Evolutionary conservation across 306 rosid species (phyloP).

Genomic region (Myrica gale): DNA sequence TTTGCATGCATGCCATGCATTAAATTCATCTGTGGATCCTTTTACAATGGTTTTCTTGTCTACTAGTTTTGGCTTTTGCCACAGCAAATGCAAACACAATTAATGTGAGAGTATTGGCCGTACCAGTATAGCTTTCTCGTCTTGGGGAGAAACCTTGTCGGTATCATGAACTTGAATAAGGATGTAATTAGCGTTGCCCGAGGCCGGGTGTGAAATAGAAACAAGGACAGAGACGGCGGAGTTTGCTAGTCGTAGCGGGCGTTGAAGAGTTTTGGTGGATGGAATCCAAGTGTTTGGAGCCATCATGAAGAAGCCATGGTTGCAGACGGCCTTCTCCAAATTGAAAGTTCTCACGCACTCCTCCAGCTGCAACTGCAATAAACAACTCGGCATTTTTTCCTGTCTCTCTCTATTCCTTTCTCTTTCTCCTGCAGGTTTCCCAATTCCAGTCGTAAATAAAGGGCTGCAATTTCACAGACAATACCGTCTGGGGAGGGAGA

Average conservation of each 20-base stretch:
- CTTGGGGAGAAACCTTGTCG: neutral
- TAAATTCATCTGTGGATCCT: too few species aligned
- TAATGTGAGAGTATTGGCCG: neutral
- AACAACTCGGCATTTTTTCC: neutral
- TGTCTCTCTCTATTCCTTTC: neutral
- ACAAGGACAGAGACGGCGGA: constrained; percentile 1
- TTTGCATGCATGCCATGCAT: too few species aligned
- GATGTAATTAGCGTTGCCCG: neutral
- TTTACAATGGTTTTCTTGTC: too few species aligned
- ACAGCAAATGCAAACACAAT: neutral
- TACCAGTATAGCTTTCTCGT: constrained; percentile 21
- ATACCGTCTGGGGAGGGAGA: too few species aligned
- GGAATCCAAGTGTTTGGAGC: constrained; percentile 46
- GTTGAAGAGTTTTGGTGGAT: constrained; percentile 29
- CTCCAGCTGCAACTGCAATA: constrained; percentile 10
- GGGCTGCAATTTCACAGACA: too few species aligned
- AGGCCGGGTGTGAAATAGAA: constrained; percentile 22
- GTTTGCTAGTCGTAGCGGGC: constrained; percentile 41
- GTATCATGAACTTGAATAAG: constrained; percentile 17
- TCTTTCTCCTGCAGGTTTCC: neutral
- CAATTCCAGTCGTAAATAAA: too few species aligned
- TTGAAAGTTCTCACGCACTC: constrained; percentile 5
- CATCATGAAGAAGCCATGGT: constrained; percentile 53
- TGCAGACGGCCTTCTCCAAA: constrained; percentile 39
- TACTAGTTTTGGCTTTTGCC: too few species aligned